phyloP scores from a whole-genome alignment of 2,329 filamentous ascomycete genomes.

The Ceratocystis colombiana region DNA sequence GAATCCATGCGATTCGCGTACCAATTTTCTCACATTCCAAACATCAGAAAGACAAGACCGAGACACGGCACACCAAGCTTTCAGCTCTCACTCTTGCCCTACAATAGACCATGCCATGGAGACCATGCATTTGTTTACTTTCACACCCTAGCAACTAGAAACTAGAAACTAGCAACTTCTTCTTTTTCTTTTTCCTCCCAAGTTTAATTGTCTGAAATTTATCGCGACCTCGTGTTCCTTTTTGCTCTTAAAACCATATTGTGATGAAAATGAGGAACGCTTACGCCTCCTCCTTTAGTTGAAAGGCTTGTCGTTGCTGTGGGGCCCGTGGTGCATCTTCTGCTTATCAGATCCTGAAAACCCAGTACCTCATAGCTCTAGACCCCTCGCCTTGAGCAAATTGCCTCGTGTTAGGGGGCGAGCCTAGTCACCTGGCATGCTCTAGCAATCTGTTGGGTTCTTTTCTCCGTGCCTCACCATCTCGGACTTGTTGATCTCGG shows the following conservation, averaged over 20 bases:
- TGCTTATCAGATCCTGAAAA: slow-evolving; percentile 20
- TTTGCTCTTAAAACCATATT: no score
- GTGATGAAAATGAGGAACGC: neutral
- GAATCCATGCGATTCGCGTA: neutral
- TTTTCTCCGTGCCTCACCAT: neutral
- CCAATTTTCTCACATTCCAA: neutral
- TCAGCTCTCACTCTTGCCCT: neutral
- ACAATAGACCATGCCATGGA: neutral
- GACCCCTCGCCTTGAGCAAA: neutral
- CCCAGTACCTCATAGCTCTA: neutral
- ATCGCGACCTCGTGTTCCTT: no score
- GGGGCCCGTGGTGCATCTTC: neutral
- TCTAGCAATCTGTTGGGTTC: neutral
- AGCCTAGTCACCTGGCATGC: neutral
- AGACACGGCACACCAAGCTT: neutral
- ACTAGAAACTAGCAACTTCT: neutral
- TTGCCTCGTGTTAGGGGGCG: neutral
- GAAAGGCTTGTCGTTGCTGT: neutral
- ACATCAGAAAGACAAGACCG: neutral
- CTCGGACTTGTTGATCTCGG: slow-evolving; percentile 12
- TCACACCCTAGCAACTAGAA: neutral
- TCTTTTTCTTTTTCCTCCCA: neutral
- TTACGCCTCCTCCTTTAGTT: neutral
- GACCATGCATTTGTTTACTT: slow-evolving; percentile 2
- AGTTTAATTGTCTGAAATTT: no score